Evolutionary conservation across 176 grass and related monocot species (phyloP), one percentile per base, ranked within the genome.

Genomic region (Cocos nucifera): DNA sequence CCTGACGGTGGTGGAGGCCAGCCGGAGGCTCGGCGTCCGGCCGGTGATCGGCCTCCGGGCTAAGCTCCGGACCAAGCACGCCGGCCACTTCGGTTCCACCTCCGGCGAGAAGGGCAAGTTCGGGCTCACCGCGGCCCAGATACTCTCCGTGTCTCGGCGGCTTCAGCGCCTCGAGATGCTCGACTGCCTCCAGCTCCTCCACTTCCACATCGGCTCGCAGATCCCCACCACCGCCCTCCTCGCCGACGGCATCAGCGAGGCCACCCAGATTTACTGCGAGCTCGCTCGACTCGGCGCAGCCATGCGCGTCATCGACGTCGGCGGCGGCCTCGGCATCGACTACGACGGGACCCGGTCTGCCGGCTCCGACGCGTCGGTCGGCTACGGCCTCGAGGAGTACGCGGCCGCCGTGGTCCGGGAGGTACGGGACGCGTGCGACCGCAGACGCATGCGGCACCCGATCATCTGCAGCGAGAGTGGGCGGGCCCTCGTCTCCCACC

Each of bases 191-290:
- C 66, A 57, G 53, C 30, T 69, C 19, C 66, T 69, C 14, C 66
- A 69, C 28, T 69, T 69, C 19, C 66, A 69, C 19, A 69, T 69
- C 27, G 66, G 66, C 19, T 69, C 66, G 4, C 66, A 69, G 66
- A 69, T 69, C 29, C 66, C 66, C 15, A 48, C 54, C 12, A 69
- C 66, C 14, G 53, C 54, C 4, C 53, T 69, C 19, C 54, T 69
- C n/a, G 53, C 53, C 2, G 66, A 69, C 18, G 66, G 66, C 25
- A 54, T 69, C 12, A 10, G 54, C 12, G 66, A 69, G 66, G 66
- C 66, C 4, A 54, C 54, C 12, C 66, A 57, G 18, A 44, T 69
- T 26, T 69, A 69, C 26, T 69, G 66, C 27, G 66, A 69, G 66
- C 66, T 69, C 28, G 29, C 66, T 2, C 28, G 66, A 9, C 54